Evolutionary conservation across 768 basidiomycete species (phyloP).

Genomic region (Rhizopogon roseolus): DNA sequence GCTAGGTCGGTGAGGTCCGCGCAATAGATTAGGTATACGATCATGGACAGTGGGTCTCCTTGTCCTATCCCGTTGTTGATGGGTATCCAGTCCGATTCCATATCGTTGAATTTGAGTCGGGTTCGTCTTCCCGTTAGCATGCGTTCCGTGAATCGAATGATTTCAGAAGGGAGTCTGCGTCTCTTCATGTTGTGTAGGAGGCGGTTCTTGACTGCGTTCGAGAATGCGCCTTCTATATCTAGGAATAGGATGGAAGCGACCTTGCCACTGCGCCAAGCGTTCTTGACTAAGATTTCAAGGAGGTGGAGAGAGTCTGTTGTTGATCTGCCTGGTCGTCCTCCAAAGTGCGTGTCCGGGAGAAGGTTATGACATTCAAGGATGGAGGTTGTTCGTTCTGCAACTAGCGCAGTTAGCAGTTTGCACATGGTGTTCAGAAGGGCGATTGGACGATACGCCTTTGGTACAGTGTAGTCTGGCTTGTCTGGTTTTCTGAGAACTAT

Average conservation of each 20-base stretch:
- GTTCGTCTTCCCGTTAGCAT: conserved; percentile 12
- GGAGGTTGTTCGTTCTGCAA: conserved; percentile 19
- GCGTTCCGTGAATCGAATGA: conserved; percentile 22
- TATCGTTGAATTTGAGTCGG: conserved; percentile 12
- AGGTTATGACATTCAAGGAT: conserved; percentile 26
- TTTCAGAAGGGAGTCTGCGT: conserved; percentile 21
- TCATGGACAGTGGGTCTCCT: conserved; percentile 23
- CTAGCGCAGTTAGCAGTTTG: conserved; percentile 24
- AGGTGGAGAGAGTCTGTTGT: conserved; percentile 32
- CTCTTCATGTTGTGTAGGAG: conserved; percentile 30
- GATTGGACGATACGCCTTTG: conserved; percentile 34
- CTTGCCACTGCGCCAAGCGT: conserved; percentile 29
- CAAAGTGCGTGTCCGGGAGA: conserved; percentile 33
- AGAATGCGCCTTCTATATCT: conserved; percentile 39
- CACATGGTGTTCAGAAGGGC: conserved; percentile 26
- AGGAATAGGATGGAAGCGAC: conserved; percentile 34
- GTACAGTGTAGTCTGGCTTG: conserved; percentile 25
- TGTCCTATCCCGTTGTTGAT: conserved; percentile 19
- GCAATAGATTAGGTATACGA: conserved; percentile 23
- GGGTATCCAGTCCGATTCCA: background rate
- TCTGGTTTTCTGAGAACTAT: conserved; percentile 33
- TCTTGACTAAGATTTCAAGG: conserved; percentile 29
- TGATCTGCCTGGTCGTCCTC: conserved; percentile 32
- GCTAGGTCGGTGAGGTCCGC: conserved; percentile 13
- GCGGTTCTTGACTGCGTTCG: conserved; percentile 25